phyloP scores from a whole-genome alignment of 202 grass and related monocot genomes.

The Dendrocalamus latiflorus region DNA sequence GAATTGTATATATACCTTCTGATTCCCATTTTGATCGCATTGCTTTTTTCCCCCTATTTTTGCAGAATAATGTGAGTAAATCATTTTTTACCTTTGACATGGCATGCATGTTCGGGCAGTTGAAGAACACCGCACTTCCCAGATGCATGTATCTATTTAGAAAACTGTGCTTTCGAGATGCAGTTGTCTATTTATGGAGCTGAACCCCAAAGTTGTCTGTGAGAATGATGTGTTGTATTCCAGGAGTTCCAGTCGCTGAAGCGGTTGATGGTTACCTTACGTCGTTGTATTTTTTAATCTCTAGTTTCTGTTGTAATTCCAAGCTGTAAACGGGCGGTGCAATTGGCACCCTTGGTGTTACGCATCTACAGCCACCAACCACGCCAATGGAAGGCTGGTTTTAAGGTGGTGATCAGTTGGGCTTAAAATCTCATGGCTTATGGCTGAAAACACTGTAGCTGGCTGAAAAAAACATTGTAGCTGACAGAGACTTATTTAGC shows the following conservation, averaged over 20 bases:
- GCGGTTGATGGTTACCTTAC: neutral
- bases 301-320: neutral
- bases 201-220: neutral
- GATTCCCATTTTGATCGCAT: neutral
- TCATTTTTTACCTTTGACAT: neutral
- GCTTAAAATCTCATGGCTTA: too few species aligned
- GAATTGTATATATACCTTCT: constrained; percentile 3
- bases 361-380: neutral
- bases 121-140: neutral
- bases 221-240: neutral
- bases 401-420: too few species aligned
- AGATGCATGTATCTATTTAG: neutral
- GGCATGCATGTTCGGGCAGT: neutral
- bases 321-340: neutral
- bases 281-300: neutral
- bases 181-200: neutral
- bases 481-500: too few species aligned
- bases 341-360: neutral
- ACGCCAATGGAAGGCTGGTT: neutral
- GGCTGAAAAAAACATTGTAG: too few species aligned
- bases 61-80: constrained; percentile 1
- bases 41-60: neutral
- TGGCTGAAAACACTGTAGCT: too few species aligned
- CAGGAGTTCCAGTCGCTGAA: neutral
- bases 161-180: neutral